Evolutionary conservation across 176 grass and related monocot species (phyloP).

Genomic region (Eragrostis curvula): DNA sequence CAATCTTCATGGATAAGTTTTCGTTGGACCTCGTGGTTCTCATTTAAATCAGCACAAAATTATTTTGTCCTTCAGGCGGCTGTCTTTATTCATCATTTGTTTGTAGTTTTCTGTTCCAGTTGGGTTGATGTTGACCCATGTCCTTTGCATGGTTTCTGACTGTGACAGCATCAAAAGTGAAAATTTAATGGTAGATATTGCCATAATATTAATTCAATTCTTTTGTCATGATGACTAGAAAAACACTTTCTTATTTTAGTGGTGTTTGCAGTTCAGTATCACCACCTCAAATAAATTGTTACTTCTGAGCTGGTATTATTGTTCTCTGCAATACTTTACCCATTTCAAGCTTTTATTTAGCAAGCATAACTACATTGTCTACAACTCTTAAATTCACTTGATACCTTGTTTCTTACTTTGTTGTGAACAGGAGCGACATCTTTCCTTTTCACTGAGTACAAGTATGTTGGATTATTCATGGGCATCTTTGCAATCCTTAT

Average conservation of each 20-base stretch:
- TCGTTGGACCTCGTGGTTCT: constrained; percentile 36
- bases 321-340: neutral
- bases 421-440: constrained; percentile 58
- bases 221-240: neutral
- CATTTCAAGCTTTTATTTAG: constrained; percentile 18
- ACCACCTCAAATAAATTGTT: constrained; percentile 7
- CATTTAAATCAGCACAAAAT: constrained; percentile 22
- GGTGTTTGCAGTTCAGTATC: neutral
- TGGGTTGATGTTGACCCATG: constrained; percentile 38
- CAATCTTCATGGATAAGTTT: constrained; percentile 40
- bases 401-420: constrained; percentile 22
- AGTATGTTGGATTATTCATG: constrained; percentile 70
- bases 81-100: constrained; percentile 34
- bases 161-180: constrained; percentile 25
- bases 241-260: neutral
- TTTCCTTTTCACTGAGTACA: constrained; percentile 71
- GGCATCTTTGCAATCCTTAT: constrained; percentile 55
- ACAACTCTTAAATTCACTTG: constrained; percentile 16
- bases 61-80: neutral
- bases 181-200: neutral
- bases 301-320: neutral
- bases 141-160: constrained; percentile 13
- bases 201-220: neutral
- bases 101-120: constrained; percentile 23
- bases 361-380: constrained; percentile 13